Conservation (phyloP, 768 basidiomycete species). For the Lactarius tabidus region DNA sequence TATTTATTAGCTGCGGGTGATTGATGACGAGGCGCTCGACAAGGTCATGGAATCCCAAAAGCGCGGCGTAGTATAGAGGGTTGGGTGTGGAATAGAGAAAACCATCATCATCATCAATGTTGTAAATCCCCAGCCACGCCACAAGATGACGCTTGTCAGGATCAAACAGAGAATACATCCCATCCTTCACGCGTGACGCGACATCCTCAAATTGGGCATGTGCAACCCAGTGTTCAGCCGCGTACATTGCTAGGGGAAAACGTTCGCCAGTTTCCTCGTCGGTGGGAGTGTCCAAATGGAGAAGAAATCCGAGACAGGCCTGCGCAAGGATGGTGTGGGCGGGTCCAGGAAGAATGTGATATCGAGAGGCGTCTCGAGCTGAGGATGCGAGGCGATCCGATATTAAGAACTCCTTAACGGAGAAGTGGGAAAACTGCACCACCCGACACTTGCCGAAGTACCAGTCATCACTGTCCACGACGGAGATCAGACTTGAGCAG, state of each 20-base stretch:
- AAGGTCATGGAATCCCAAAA: neutral
- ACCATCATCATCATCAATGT: no score
- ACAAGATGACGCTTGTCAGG: neutral
- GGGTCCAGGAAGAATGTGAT: neutral
- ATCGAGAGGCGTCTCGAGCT: neutral
- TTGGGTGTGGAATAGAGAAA: no score
- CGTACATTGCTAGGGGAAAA: neutral
- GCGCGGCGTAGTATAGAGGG: neutral
- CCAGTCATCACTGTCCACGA: neutral
- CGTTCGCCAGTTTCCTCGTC: neutral
- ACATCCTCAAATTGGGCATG: neutral
- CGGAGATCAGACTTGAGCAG: neutral
- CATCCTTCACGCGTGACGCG: neutral
- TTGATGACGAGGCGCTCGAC: neutral
- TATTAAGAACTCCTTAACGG: constrained; percentile 6
- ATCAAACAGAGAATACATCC: neutral
- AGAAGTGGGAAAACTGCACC: constrained; percentile 3
- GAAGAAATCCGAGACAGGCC: neutral
- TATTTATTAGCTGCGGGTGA: neutral
- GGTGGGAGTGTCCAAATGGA: neutral
- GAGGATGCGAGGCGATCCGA: neutral
- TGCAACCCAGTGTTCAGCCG: neutral
- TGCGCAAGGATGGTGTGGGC: neutral
- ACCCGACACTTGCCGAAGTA: neutral
- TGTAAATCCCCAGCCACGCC: no score